Conservation (phyloP, 371 early-diverging fungal genomes). For the Mucor lusitanicus region DNA sequence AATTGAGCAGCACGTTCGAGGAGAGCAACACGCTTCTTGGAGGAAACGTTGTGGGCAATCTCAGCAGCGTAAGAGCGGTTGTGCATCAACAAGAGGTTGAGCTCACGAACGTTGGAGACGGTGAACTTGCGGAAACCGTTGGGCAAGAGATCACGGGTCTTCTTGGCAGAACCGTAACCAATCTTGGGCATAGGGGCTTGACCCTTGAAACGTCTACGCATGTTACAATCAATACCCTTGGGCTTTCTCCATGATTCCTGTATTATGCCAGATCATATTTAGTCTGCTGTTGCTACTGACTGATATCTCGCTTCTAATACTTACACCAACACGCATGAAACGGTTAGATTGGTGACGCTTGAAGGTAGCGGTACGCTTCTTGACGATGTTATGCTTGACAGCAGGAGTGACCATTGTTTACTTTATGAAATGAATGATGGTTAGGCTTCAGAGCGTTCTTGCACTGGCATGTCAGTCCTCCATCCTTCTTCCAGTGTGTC, state of each 20-base stretch:
- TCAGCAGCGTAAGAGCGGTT: slow-evolving; percentile 99
- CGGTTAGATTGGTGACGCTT: slow-evolving; percentile 99
- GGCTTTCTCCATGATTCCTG: slow-evolving; percentile 99
- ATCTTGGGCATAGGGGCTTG: slow-evolving; percentile 99
- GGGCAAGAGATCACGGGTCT: slow-evolving; percentile 96
- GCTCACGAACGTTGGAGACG: slow-evolving; percentile 94
- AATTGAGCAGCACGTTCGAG: slow-evolving; percentile 97
- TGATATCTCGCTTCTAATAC: slow-evolving; percentile 23
- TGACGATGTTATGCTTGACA: slow-evolving; percentile 92
- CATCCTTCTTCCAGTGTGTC: too few relatives aligned
- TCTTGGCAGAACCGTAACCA: slow-evolving; percentile 97
- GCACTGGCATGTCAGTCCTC: too few relatives aligned
- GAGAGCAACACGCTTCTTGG: slow-evolving; percentile 97
- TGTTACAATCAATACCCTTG: slow-evolving; percentile 99
- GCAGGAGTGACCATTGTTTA: slow-evolving; percentile 83
- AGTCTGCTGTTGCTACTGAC: not conserved
- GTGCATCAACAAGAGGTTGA: slow-evolving; percentile 98
- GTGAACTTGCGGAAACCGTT: slow-evolving; percentile 99
- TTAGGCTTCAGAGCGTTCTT: too few relatives aligned
- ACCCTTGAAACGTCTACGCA: slow-evolving; percentile 97
- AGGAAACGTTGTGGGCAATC: slow-evolving; percentile 97
- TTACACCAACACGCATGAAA: slow-evolving; percentile 92
- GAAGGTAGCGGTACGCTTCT: slow-evolving; percentile 99
- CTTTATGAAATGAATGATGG: too few relatives aligned
- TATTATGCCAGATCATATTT: not conserved